These are phyloP conservation scores for Paecilomyces variotii DNA, from an alignment of 2,329 filamentous ascomycete genomes.

Conservation along the genomic window DNA sequence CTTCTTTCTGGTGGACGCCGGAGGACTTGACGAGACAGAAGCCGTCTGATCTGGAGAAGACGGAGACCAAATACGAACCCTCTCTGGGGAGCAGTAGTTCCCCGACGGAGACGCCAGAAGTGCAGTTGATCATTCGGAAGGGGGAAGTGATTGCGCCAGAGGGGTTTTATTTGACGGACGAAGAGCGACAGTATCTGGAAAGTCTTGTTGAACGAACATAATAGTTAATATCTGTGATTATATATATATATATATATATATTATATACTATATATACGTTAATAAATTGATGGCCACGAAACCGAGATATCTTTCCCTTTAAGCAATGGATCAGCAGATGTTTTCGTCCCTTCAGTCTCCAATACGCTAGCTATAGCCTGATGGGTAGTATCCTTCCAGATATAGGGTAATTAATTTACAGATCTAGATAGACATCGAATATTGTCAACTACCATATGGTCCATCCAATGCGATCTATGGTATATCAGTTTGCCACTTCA, in stretches of 20 bases:
- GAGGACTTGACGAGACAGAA: conserved; percentile 14
- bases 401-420: too few species aligned
- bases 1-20: conserved; percentile 58
- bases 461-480: too few species aligned
- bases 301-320: too few species aligned
- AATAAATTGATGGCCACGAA: too few species aligned
- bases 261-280: too few species aligned
- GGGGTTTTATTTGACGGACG: conserved; percentile 23
- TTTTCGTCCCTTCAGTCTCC: too few species aligned
- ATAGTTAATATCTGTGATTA: neutral
- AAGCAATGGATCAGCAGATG: too few species aligned
- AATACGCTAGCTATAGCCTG: too few species aligned
- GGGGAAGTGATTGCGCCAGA: conserved; percentile 25
- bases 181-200: conserved; percentile 25
- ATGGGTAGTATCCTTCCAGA: too few species aligned
- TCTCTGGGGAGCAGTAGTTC: conserved; percentile 6
- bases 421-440: too few species aligned
- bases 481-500: conserved; percentile 4
- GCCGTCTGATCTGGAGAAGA: conserved; percentile 12
- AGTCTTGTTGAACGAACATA: conserved; percentile 26
- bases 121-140: conserved; percentile 21
- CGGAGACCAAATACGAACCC: neutral
- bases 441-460: neutral
- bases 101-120: conserved; percentile 10
- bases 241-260: too few species aligned